Percentiles rank a stretch among this genome's conserved stretches.
These are phyloP conservation scores for Stachybotrys chlorohalonatus DNA, from an alignment of 2,329 filamentous ascomycete genomes.

Conservation along the genomic window DNA sequence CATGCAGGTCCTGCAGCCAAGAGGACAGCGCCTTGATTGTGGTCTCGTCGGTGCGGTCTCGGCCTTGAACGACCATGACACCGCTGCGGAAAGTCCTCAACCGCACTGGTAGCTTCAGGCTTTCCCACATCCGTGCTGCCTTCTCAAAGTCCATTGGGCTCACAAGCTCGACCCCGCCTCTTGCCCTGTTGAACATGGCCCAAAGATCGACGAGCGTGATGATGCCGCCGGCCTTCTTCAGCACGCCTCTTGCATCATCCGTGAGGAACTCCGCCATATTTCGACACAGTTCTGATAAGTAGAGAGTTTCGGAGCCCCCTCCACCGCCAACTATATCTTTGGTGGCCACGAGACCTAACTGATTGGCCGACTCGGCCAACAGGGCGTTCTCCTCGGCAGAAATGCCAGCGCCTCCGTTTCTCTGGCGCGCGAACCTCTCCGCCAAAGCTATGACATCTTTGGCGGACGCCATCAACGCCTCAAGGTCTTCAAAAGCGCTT, in stretches of 20 bases:
- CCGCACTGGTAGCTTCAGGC: conserved; percentile 74
- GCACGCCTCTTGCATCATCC: conserved; percentile 69
- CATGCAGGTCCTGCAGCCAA: conserved; percentile 70
- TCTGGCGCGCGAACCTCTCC: conserved; percentile 71
- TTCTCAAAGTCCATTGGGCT: conserved; percentile 88
- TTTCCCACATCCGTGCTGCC: conserved; percentile 81
- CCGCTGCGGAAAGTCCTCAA: conserved; percentile 86
- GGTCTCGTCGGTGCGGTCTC: conserved; percentile 82
- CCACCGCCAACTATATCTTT: conserved; percentile 84
- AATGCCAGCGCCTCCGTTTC: conserved; percentile 47
- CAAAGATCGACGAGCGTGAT: conserved; percentile 85
- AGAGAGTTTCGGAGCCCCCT: conserved; percentile 67
- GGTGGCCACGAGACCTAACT: conserved; percentile 83
- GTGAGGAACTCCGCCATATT: conserved; percentile 85
- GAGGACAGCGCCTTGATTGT: conserved; percentile 67
- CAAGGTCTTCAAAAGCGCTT: conserved; percentile 88
- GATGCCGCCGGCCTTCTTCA: conserved; percentile 75
- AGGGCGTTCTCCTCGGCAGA: conserved; percentile 64
- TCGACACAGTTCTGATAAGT: conserved; percentile 77
- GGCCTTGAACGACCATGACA: conserved; percentile 84
- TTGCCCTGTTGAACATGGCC: conserved; percentile 88
- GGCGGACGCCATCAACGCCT: conserved; percentile 93
- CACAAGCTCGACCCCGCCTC: conserved; percentile 89
- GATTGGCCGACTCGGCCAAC: conserved; percentile 67
- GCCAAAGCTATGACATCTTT: conserved; percentile 93